phyloP scores from a whole-genome alignment of 805 yeast species.

The Alloascoidea africana region DNA sequence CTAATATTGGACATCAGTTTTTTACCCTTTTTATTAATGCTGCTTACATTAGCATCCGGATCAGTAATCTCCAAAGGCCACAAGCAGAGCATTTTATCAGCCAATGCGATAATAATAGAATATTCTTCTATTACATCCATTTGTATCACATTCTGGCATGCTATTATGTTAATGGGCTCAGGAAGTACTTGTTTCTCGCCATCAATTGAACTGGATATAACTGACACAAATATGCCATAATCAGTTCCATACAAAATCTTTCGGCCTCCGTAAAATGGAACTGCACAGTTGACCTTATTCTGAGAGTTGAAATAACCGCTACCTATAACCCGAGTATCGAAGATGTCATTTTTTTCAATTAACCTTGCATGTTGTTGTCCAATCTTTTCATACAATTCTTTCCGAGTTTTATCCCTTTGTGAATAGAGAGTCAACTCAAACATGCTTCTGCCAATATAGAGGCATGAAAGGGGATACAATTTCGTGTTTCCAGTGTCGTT shows the following conservation, averaged over 20 bases:
- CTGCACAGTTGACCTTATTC: slow-evolving; percentile 65
- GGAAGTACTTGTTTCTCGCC: slow-evolving; percentile 35
- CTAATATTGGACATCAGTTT: slow-evolving; percentile 58
- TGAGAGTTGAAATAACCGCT: slow-evolving; percentile 44
- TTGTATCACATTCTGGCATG: slow-evolving; percentile 56
- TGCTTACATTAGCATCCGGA: slow-evolving; percentile 17
- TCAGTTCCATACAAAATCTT: slow-evolving; percentile 85
- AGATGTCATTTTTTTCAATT: slow-evolving; percentile 50
- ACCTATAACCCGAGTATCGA: slow-evolving; percentile 56
- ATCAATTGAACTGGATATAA: slow-evolving; percentile 30
- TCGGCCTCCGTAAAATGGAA: slow-evolving; percentile 83
- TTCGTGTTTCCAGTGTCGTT: neutral
- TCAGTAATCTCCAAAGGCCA: slow-evolving; percentile 43
- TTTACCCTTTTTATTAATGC: slow-evolving; percentile 37
- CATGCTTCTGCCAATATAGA: slow-evolving; percentile 18
- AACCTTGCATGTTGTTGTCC: slow-evolving; percentile 53
- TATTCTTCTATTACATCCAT: slow-evolving; percentile 71
- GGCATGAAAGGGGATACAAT: slow-evolving; percentile 15
- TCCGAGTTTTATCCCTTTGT: slow-evolving; percentile 26
- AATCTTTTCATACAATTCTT: slow-evolving; percentile 49
- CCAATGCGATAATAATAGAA: slow-evolving; percentile 49
- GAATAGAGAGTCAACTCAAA: slow-evolving; percentile 5
- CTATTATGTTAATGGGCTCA: slow-evolving; percentile 56
- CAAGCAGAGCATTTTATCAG: slow-evolving; percentile 57
- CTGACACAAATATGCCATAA: slow-evolving; percentile 68